phyloP scores from a whole-genome alignment of 192 early-diverging fungal species.

The Backusella macrospora region DNA sequence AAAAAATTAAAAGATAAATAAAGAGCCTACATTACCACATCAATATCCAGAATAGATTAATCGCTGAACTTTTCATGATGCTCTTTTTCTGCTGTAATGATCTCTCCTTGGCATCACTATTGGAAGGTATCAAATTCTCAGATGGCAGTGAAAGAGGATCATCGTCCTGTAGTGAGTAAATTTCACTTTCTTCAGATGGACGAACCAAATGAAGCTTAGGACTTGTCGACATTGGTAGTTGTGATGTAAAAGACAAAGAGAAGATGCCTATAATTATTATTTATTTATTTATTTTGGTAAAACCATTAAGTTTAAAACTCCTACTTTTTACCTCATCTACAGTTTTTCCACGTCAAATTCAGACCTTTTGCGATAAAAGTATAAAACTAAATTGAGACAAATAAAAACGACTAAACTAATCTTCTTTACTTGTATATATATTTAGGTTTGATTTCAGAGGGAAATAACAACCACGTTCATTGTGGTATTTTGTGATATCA shows the following conservation, averaged over 20 bases:
- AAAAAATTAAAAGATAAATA: neutral
- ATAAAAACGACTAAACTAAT: too few species aligned
- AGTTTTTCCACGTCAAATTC: neutral
- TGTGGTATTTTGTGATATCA: too few species aligned
- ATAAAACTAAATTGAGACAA: too few species aligned
- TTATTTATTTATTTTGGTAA: too few species aligned
- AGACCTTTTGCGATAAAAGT: too few species aligned
- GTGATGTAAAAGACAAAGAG: neutral
- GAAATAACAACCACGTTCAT: too few species aligned
- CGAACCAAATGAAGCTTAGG: neutral
- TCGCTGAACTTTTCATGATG: constrained; percentile 19
- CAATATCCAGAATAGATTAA: constrained; percentile 34
- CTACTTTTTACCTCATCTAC: neutral
- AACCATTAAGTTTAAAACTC: neutral
- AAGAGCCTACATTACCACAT: constrained; percentile 24
- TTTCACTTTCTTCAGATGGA: constrained; percentile 21
- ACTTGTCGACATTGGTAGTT: constrained; percentile 13
- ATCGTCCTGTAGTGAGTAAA: constrained; percentile 9
- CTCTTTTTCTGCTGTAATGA: neutral
- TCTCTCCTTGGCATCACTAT: neutral
- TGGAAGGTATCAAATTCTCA: neutral
- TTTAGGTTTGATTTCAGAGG: too few species aligned
- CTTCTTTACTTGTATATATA: too few species aligned
- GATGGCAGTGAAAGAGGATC: constrained; percentile 8
- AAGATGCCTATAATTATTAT: neutral